Conservation (phyloP, 2,329 filamentous ascomycete genomes). For the Alternaria conjuncta region DNA sequence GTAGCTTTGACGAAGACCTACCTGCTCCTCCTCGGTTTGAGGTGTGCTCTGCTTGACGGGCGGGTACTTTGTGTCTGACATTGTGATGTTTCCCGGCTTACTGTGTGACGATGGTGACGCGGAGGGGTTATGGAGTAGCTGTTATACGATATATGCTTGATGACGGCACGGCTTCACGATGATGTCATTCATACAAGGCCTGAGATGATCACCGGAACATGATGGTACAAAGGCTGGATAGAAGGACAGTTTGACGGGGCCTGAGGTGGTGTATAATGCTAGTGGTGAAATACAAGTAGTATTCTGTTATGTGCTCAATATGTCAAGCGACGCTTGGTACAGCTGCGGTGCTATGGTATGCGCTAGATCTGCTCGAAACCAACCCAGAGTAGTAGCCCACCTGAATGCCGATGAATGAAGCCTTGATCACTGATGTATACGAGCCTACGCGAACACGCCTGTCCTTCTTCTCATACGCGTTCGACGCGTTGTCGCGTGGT, state of each 20-base stretch:
- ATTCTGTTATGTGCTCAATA: neutral
- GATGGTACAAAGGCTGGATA: neutral
- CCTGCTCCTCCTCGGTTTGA: slow-evolving; percentile 14
- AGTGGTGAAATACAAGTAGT: neutral
- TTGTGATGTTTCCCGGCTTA: neutral
- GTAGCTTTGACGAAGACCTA: neutral
- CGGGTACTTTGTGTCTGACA: slow-evolving; percentile 8
- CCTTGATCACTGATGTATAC: neutral
- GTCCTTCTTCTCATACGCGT: neutral
- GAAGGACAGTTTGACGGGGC: neutral
- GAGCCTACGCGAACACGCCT: neutral
- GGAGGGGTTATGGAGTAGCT: neutral
- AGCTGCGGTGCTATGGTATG: neutral
- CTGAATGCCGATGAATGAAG: neutral
- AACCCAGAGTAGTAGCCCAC: neutral
- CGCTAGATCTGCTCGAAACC: neutral
- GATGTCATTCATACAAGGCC: slow-evolving; percentile 8
- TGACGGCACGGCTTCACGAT: slow-evolving; percentile 6
- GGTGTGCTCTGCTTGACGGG: slow-evolving; percentile 14
- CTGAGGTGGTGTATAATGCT: neutral
- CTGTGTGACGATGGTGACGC: neutral
- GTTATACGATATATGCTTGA: neutral
- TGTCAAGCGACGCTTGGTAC: neutral
- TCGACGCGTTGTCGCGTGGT: neutral
- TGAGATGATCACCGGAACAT: neutral